Percentiles rank a stretch among this genome's conserved stretches.
Conservation (phyloP, 352 stramenopile species). For the Halophytophthora polymorphica region DNA sequence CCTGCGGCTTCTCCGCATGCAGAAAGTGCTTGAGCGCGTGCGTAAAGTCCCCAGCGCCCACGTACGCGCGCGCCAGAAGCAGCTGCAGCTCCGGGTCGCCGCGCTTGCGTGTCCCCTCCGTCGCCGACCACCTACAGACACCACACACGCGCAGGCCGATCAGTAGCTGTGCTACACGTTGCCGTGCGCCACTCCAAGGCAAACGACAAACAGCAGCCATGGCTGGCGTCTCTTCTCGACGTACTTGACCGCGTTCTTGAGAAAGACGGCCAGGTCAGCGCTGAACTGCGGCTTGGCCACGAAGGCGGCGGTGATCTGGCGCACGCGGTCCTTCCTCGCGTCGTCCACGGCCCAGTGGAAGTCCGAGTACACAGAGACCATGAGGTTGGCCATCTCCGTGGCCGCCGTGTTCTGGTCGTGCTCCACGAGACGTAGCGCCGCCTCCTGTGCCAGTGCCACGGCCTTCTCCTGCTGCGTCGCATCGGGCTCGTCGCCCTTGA, state of each 20-base stretch:
- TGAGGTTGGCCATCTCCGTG: constrained; percentile 76
- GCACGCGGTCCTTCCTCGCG: constrained; percentile 59
- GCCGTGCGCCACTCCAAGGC: no score
- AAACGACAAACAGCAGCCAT: constrained; percentile 1
- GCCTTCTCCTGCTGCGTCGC: constrained; percentile 57
- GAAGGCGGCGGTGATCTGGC: constrained; percentile 63
- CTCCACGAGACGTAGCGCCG: constrained; percentile 59
- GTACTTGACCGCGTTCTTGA: constrained; percentile 82
- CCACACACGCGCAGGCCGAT: not conserved
- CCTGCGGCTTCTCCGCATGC: constrained; percentile 63
- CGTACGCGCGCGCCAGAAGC: constrained; percentile 57
- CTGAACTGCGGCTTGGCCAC: constrained; percentile 63
- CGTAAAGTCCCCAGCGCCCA: constrained; percentile 46
- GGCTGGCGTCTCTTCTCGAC: constrained; percentile 12
- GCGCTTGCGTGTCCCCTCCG: constrained; percentile 66
- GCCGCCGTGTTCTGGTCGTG: constrained; percentile 76
- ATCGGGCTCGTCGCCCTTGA: constrained; percentile 67
- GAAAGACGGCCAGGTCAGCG: constrained; percentile 57
- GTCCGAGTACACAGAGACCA: constrained; percentile 71
- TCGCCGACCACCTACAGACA: constrained; percentile 53
- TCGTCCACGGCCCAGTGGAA: constrained; percentile 74
- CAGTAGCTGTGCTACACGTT: no score
- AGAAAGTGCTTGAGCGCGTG: constrained; percentile 79
- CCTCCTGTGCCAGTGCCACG: constrained; percentile 60
- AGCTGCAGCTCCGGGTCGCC: constrained; percentile 77